These are phyloP conservation scores for Phytophthora hibernalis DNA, from an alignment of 352 stramenopile genomes.

Conservation along the genomic window DNA sequence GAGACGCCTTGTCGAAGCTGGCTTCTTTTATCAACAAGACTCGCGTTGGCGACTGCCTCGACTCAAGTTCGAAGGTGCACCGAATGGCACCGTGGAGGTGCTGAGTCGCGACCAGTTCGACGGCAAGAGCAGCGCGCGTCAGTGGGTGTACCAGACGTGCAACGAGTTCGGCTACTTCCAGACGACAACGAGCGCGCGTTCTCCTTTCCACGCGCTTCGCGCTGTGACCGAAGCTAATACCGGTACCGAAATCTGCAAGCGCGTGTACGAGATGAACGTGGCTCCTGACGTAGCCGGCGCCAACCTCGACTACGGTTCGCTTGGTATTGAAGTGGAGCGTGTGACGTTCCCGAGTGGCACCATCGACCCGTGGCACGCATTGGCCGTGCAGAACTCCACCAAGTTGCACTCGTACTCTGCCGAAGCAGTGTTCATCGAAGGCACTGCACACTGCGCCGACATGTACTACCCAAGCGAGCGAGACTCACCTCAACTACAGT, in stretches of 20 bases:
- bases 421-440: constrained; percentile 78
- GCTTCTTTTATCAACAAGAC: constrained; percentile 67
- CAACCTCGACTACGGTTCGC: constrained; percentile 80
- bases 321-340: constrained; percentile 80
- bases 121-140: constrained; percentile 67
- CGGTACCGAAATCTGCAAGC: constrained; percentile 81
- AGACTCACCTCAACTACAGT: constrained; percentile 62
- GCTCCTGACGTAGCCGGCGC: constrained; percentile 63
- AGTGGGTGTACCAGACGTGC: constrained; percentile 91
- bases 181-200: constrained; percentile 61
- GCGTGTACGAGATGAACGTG: constrained; percentile 76
- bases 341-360: constrained; percentile 85
- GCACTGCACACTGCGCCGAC: constrained; percentile 82
- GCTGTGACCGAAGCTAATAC: constrained; percentile 77
- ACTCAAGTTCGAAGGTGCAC: constrained; percentile 84
- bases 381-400: constrained; percentile 80
- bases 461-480: constrained; percentile 79
- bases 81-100: constrained; percentile 72
- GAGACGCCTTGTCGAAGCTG: constrained; percentile 51
- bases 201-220: constrained; percentile 74
- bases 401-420: constrained; percentile 60
- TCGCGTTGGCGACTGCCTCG: constrained; percentile 63
- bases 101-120: constrained; percentile 70
- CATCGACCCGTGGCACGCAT: constrained; percentile 86
- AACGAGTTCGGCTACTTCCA: constrained; percentile 93